phyloP scores from a whole-genome alignment of 805 yeast species.

The Candida sanyiensis region DNA sequence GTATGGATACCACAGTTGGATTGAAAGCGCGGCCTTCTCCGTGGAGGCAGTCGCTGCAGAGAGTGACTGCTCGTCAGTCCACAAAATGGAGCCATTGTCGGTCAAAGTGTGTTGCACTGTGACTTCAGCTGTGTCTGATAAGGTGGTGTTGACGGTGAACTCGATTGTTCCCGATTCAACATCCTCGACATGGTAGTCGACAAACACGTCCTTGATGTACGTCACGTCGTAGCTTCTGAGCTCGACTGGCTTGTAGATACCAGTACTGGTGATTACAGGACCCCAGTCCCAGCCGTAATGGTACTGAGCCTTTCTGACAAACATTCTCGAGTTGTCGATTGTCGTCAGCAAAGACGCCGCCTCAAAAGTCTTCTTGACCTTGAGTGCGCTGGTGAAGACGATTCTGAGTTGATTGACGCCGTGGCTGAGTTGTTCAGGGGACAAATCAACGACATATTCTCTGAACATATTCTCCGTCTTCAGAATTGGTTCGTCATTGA shows the following conservation, averaged over 20 bases:
- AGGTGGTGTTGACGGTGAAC: slow-evolving; percentile 6
- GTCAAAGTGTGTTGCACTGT: slow-evolving; percentile 5
- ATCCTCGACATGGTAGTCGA: slow-evolving; percentile 13
- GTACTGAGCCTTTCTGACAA: slow-evolving; percentile 47
- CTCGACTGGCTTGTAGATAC: slow-evolving; percentile 15
- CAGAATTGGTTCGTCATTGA: slow-evolving; percentile 35
- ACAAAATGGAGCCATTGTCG: slow-evolving; percentile 7
- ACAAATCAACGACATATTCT: slow-evolving; percentile 29
- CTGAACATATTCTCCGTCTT: slow-evolving; percentile 40
- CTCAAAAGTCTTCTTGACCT: slow-evolving; percentile 29
- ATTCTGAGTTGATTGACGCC: slow-evolving; percentile 31
- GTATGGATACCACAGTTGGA: slow-evolving; percentile 16
- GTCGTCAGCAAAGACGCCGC: slow-evolving; percentile 26
- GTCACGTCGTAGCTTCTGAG: slow-evolving; percentile 6
- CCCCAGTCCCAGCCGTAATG: slow-evolving; percentile 61
- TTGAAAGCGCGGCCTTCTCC: background rate
- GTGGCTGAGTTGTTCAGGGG: background rate
- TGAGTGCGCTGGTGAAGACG: slow-evolving; percentile 33
- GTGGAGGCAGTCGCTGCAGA: background rate
- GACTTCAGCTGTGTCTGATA: slow-evolving; percentile 5
- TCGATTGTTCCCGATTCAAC: slow-evolving; percentile 6
- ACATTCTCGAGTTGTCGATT: slow-evolving; percentile 35
- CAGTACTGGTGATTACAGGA: slow-evolving; percentile 22
- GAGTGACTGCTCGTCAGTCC: slow-evolving; percentile 8
- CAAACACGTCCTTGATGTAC: slow-evolving; percentile 8